These are phyloP conservation scores for Torrubiella hemipterigena DNA, from an alignment of 2,329 filamentous ascomycete species.

Conservation along the genomic window DNA sequence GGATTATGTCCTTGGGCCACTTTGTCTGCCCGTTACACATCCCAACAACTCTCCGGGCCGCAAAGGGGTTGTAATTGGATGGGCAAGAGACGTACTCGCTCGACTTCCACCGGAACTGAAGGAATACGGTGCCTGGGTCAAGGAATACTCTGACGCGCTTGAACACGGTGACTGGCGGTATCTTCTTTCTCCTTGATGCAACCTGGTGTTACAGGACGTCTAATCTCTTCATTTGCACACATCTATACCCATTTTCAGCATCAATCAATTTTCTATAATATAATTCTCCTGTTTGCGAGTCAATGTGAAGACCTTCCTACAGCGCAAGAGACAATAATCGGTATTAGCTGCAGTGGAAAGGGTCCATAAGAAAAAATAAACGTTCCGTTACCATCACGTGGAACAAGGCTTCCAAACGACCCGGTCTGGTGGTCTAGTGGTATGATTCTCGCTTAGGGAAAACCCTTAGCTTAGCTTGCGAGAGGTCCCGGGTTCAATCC, in stretches of 20 bases:
- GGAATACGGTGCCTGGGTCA: slow-evolving; percentile 11
- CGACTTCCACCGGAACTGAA: slow-evolving; percentile 10
- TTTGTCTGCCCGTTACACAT: slow-evolving; percentile 10
- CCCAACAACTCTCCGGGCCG: slow-evolving; percentile 11
- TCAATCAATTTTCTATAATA: not conserved
- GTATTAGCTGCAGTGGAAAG: too few species aligned
- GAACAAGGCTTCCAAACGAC: not conserved
- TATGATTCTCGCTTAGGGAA: slow-evolving; percentile 20
- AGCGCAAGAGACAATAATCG: too few species aligned
- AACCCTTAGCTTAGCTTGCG: slow-evolving; percentile 17
- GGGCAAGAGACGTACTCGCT: slow-evolving; percentile 11
- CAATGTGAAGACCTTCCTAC: too few species aligned
- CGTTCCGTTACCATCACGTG: slow-evolving; percentile 6
- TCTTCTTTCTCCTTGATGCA: slow-evolving; percentile 13
- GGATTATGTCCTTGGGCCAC: slow-evolving; percentile 15
- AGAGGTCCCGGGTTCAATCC: slow-evolving; percentile 35
- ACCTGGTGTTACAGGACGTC: not conserved
- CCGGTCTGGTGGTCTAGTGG: slow-evolving; percentile 10
- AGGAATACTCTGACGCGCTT: slow-evolving; percentile 12
- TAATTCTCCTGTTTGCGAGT: too few species aligned
- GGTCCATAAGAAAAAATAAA: too few species aligned
- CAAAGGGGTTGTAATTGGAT: slow-evolving; percentile 13
- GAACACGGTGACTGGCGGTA: slow-evolving; percentile 12
- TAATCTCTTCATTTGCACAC: too few species aligned
- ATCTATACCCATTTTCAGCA: not conserved